These are phyloP conservation scores for Aspergillus campestris DNA, from an alignment of 495 filamentous ascomycete genomes.

Conservation along the genomic window DNA sequence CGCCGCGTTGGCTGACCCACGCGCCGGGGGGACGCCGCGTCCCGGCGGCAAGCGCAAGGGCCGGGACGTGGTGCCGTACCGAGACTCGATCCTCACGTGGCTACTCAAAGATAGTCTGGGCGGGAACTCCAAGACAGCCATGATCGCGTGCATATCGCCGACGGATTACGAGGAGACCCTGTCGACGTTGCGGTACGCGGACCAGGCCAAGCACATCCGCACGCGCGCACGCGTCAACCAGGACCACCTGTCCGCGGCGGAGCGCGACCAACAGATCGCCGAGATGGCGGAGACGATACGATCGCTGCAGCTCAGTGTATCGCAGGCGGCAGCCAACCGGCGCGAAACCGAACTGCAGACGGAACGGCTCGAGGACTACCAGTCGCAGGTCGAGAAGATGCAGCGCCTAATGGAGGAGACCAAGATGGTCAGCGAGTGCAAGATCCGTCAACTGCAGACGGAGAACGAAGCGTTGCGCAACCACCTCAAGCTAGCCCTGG, in stretches of 20 bases:
- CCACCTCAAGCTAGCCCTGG: slow-evolving; percentile 78
- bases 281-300: slow-evolving; percentile 94
- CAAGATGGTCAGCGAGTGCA: slow-evolving; percentile 76
- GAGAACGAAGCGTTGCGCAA: slow-evolving; percentile 84
- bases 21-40: slow-evolving; percentile 32
- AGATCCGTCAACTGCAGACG: slow-evolving; percentile 75
- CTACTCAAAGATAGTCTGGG: slow-evolving; percentile 90
- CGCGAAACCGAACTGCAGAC: slow-evolving; percentile 48
- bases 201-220: slow-evolving; percentile 95
- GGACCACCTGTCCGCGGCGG: slow-evolving; percentile 74
- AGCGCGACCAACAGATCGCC: slow-evolving; percentile 86
- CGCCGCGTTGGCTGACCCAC: slow-evolving; percentile 83
- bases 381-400: slow-evolving; percentile 72
- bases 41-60: slow-evolving; percentile 42
- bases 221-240: slow-evolving; percentile 96
- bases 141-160: slow-evolving; percentile 96
- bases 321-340: slow-evolving; percentile 37
- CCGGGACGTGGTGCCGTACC: slow-evolving; percentile 79
- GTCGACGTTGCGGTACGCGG: slow-evolving; percentile 90
- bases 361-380: slow-evolving; percentile 85
- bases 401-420: slow-evolving; percentile 92
- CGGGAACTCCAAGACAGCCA: slow-evolving; percentile 94
- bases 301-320: slow-evolving; percentile 66
- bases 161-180: slow-evolving; percentile 96
- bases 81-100: slow-evolving; percentile 97